These are phyloP conservation scores for Boletus rubroflammeus DNA, from an alignment of 768 basidiomycete species.

Conservation along the genomic window DNA sequence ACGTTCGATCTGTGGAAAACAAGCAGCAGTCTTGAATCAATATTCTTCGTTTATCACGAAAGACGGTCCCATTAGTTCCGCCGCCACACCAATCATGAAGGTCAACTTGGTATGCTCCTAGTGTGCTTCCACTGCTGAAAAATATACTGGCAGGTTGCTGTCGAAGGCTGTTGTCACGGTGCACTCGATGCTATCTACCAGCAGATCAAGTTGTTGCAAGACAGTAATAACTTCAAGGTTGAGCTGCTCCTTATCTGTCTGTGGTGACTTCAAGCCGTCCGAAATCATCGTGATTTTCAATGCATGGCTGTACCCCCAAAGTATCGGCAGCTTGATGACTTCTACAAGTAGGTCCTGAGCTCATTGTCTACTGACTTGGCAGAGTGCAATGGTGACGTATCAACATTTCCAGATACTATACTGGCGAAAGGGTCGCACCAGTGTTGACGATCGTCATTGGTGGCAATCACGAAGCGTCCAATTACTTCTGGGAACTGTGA, in stretches of 20 bases:
- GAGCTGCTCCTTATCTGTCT: constrained; percentile 88
- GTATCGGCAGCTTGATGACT: constrained; percentile 80
- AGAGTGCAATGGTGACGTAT: neutral
- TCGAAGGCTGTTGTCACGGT: constrained; percentile 96
- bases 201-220: constrained; percentile 62
- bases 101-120: constrained; percentile 3
- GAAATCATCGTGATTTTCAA: constrained; percentile 80
- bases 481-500: constrained; percentile 94
- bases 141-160: constrained; percentile 58
- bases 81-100: constrained; percentile 20
- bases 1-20: no score
- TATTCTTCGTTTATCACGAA: no score
- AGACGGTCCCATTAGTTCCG: no score
- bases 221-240: constrained; percentile 58
- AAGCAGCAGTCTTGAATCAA: no score
- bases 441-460: constrained; percentile 92
- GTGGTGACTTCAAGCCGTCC: constrained; percentile 96
- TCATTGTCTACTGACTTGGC: neutral
- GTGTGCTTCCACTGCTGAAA: neutral
- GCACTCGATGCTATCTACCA: constrained; percentile 84
- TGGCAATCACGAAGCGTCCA: constrained; percentile 96
- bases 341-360: constrained; percentile 56
- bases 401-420: constrained; percentile 67
- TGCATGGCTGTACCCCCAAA: constrained; percentile 91
- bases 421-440: constrained; percentile 76